Percentiles rank a stretch among this genome's conserved stretches.
Conservation (phyloP, 2,329 filamentous ascomycete species). For the Pestalotiopsis fici region DNA sequence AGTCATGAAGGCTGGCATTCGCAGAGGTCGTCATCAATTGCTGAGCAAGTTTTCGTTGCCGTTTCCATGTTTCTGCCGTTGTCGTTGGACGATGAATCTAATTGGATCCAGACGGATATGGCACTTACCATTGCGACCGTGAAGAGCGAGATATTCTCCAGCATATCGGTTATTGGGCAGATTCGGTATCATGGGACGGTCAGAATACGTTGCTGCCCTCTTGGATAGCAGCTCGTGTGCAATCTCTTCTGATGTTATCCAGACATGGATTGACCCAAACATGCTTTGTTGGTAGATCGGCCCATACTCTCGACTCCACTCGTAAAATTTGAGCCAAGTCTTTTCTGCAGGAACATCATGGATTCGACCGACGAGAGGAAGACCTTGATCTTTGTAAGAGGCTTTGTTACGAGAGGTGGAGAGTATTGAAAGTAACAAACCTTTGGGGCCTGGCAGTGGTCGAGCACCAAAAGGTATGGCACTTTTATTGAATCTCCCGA, state of each 20-base stretch:
- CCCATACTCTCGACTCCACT: conserved; percentile 47
- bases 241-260: conserved; percentile 48
- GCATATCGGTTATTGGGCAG: conserved; percentile 47
- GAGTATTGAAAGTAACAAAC: not conserved
- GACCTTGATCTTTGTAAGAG: conserved; percentile 27
- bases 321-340: conserved; percentile 48
- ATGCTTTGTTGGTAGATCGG: conserved; percentile 48
- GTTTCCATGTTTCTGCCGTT: conserved; percentile 44
- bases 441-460: conserved; percentile 4
- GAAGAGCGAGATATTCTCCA: conserved; percentile 46
- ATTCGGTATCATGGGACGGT: conserved; percentile 47
- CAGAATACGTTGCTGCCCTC: conserved; percentile 44
- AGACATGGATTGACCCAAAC: conserved; percentile 46
- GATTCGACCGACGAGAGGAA: conserved; percentile 44
- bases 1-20: conserved; percentile 38
- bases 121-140: conserved; percentile 40
- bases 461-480: not conserved
- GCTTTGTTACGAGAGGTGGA: not conserved
- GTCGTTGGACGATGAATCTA: not conserved
- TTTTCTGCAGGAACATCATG: conserved; percentile 43
- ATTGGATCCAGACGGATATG: not conserved
- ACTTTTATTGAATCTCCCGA: not conserved
- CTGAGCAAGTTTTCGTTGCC: conserved; percentile 46
- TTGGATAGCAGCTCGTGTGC: conserved; percentile 45
- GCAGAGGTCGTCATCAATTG: conserved; percentile 41